These are phyloP conservation scores for Chlorella sp. DNA, from an alignment of 139 green algal species.

Conservation along the genomic window DNA sequence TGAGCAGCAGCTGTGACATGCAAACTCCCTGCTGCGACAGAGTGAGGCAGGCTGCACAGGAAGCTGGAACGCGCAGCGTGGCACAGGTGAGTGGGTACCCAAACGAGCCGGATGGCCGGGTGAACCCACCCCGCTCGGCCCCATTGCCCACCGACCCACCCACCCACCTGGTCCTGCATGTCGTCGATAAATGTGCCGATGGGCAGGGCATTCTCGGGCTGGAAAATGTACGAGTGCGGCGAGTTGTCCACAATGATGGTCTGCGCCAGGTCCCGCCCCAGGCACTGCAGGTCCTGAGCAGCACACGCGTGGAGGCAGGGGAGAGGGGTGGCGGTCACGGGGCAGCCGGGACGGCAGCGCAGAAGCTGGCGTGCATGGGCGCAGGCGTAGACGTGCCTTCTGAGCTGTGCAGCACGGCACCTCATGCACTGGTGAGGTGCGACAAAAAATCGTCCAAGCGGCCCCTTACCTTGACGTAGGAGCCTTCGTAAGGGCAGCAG, in stretches of 20 bases:
- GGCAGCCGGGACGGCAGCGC: not conserved
- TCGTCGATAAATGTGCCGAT: slow-evolving; percentile 96
- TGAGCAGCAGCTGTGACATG: too few species aligned
- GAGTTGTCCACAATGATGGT: slow-evolving; percentile 98
- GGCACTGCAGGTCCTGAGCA: slow-evolving; percentile 79
- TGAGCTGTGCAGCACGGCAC: not conserved
- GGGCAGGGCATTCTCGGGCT: slow-evolving; percentile 95
- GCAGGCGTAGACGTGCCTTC: not conserved
- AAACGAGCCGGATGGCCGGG: too few species aligned
- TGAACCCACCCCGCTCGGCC: not conserved
- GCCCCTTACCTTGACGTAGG: slow-evolving; percentile 79
- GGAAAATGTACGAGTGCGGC: slow-evolving; percentile 96
- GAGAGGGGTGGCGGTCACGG: not conserved
- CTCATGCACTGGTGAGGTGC: not conserved
- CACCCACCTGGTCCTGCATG: slow-evolving; percentile 71
- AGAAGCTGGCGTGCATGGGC: not conserved
- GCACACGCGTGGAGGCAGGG: not conserved
- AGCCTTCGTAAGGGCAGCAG: slow-evolving; percentile 90
- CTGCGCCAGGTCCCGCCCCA: slow-evolving; percentile 82
- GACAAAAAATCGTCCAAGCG: not conserved
- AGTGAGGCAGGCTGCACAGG: too few species aligned
- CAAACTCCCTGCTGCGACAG: too few species aligned
- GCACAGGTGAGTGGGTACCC: too few species aligned
- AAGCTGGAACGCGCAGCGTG: too few species aligned
- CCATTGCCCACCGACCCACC: not conserved